Base-by-base conservation (phyloP, 179 eudicot species). In the Camellia oleifera region DNA sequence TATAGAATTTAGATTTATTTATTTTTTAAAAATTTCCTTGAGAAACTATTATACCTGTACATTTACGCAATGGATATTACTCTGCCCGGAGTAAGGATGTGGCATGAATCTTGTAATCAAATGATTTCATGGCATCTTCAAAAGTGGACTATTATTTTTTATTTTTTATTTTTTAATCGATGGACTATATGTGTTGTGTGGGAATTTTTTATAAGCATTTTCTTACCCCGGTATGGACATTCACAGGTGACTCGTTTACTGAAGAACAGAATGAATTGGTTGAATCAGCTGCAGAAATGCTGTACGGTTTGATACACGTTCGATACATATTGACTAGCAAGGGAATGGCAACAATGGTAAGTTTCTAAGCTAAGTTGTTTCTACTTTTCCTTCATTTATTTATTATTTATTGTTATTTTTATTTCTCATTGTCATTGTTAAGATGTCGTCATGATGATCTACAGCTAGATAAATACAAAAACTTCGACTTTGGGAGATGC, bases 251-350 rank as follows among this genome's bases (percentile, higher is more conserved):
- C 74, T 85, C 82, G 84, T 88, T 89, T 74, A 91, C 94, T 6
- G 92, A 91, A 76, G 92, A 91, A 69, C 94, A 91, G 82, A 91
- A 91, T 78, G 94, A 91, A 81, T 67, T 91, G 79, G 85, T 91
- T 72, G 92, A 91, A 88, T 91, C 94, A 60, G 94, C 94, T n/a
- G 94, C 94, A 14, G 94, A 91, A 79, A 85, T 91, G 92, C 82
- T 91, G 57, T 91, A 91, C 84, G 94, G 94, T 52, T 82, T 91
- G 66, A 90, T 91, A 62, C 95, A 91, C 80, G 95, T 87, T 32
- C 91, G 95, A 53, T 91, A 90, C 85, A 91, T 91, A 72, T 83
- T 91, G 84, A 91, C 93, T 48, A 87, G 83, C 71, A 90, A 89
- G 77, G 95, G 95, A 82, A 81, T 91, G 92, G 88, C 92, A 81